phyloP scores from a whole-genome alignment of 1,284 basidiomycete genomes.

The Cryptococcus sp. region DNA sequence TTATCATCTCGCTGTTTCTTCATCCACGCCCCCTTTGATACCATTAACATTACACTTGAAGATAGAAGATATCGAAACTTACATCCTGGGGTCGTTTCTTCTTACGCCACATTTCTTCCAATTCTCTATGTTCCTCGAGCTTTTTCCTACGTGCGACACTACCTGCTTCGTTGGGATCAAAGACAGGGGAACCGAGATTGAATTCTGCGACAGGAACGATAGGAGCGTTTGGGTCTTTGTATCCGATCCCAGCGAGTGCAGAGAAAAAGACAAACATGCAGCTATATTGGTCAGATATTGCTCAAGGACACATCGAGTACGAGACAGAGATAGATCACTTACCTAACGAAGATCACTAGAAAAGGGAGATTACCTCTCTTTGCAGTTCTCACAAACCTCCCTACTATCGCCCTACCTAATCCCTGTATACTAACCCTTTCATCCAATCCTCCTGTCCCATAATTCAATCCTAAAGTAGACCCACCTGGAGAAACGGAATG shows the following conservation, averaged over 20 bases:
- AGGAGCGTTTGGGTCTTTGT: slow-evolving; percentile 19
- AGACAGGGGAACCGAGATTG: slow-evolving; percentile 31
- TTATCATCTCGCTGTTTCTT: slow-evolving; percentile 37
- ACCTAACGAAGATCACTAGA: slow-evolving; percentile 36
- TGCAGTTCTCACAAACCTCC: slow-evolving; percentile 18
- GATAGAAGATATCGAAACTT: slow-evolving; percentile 17
- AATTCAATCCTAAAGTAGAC: too few relatives aligned
- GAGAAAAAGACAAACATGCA: slow-evolving; percentile 45
- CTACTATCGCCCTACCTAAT: slow-evolving; percentile 27
- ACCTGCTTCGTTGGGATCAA: slow-evolving; percentile 19
- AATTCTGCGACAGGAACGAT: slow-evolving; percentile 10
- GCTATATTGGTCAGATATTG: slow-evolving; percentile 15
- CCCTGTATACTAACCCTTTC: neutral
- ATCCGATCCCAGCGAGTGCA: slow-evolving; percentile 44
- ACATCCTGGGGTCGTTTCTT: slow-evolving; percentile 46
- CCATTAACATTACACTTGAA: neutral
- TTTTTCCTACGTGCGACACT: slow-evolving; percentile 15
- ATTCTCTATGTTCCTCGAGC: slow-evolving; percentile 32
- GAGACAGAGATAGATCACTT: slow-evolving; percentile 6
- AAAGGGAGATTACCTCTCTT: slow-evolving; percentile 35
- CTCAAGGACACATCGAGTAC: neutral
- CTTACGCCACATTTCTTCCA: slow-evolving; percentile 39
- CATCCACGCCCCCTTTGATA: slow-evolving; percentile 44
- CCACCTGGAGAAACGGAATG: too few relatives aligned
- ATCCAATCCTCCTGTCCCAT: neutral